Base-by-base conservation (phyloP, 345 rosid species). In the Bruguiera parviflora region DNA sequence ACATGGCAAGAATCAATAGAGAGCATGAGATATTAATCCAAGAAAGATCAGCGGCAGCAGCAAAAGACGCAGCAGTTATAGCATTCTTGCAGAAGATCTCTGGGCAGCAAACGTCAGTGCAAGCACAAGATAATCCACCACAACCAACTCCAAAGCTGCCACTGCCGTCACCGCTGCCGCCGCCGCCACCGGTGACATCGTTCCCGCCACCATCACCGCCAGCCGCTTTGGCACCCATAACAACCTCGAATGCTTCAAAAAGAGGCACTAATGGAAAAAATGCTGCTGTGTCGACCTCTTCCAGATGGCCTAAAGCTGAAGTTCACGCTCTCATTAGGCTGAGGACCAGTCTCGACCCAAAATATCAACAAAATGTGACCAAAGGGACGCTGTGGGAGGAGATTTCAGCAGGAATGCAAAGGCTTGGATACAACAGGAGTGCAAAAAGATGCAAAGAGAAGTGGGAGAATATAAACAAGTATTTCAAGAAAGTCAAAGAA, bases 381-480 rank as follows among this genome's bases (percentile, higher is more conserved):
- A 91, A 89, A 55, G 96, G 94, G 8, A 92, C 97, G 20, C 74
- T 93, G 18, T 93, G 98, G 98, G 98, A 91, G 79, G 94, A 89
- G 70, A 84, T 93, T 57, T 93, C 97, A 4, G 37, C 77, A 4
- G 86, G 76, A 4, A 91, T 93, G 97, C 77, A 80, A 73, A 82
- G 76, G 69, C 75, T 85, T 28, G 97, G 96, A 19, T 89, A 89
- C 56, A 78, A 87, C 56, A 77, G 97, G 64, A 93, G 82, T 66
- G 78, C 97, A 0, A 93, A 91, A 81, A 73, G 98, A 75, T 91
- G 98, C 65, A 93, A 93, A 78, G 97, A 93, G 87, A 91, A 93
- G 81, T 91, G 97, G 97, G 98, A 89, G 81, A 93, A 93, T 72
- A 91, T 91, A 69, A 93, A 93, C 85, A 93, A 93, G 83, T 93